Percentiles rank a stretch among this genome's conserved stretches.
Evolutionary conservation across 495 filamentous ascomycete species (phyloP).

Genomic region (Letharia lupina): DNA sequence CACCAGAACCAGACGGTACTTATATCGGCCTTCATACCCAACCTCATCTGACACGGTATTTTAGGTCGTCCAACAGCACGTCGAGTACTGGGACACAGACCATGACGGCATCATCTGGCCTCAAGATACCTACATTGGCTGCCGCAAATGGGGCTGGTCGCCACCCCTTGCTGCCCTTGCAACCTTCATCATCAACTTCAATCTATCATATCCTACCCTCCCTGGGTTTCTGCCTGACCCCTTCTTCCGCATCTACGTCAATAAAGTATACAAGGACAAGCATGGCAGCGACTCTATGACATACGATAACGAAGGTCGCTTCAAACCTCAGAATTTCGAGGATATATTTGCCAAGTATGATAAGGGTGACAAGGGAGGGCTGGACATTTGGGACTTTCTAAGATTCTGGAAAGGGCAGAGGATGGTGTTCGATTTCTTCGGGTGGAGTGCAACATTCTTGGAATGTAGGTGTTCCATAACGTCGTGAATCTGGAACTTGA

Average conservation of each 20-base stretch:
- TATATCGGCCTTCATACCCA: not conserved
- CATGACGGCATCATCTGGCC: slow-evolving; percentile 47
- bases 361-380: slow-evolving; percentile 28
- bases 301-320: slow-evolving; percentile 50
- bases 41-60: not conserved
- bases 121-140: slow-evolving; percentile 44
- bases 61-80: slow-evolving; percentile 46
- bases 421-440: slow-evolving; percentile 39
- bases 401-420: slow-evolving; percentile 37
- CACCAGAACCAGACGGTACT: not conserved
- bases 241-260: slow-evolving; percentile 45
- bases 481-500: not conserved
- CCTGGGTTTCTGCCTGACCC: slow-evolving; percentile 35
- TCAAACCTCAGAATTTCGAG: slow-evolving; percentile 49
- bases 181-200: slow-evolving; percentile 38
- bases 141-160: slow-evolving; percentile 43
- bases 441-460: slow-evolving; percentile 30
- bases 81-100: slow-evolving; percentile 45
- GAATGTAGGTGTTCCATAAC: slow-evolving; percentile 14
- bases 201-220: not conserved
- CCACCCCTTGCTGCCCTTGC: slow-evolving; percentile 37
- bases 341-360: slow-evolving; percentile 52
- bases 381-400: slow-evolving; percentile 28
- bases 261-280: slow-evolving; percentile 46
- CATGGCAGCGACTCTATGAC: slow-evolving; percentile 46